Evolutionary conservation across 257 asterid species (phyloP).

Genomic region (Echium plantagineum): DNA sequence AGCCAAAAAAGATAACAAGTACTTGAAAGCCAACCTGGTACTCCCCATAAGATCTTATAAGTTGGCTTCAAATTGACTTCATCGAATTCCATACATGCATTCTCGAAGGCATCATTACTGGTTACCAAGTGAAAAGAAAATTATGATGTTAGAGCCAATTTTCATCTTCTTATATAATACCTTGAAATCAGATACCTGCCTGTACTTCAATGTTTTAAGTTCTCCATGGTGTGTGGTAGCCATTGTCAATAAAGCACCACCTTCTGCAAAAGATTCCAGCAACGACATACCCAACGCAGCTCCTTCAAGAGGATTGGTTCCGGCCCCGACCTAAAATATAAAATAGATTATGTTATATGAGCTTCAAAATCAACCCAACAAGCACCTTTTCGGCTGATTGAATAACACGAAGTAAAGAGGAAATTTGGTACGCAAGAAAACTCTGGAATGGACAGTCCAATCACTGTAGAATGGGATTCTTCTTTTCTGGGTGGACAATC

Average conservation of each 20-base stretch:
- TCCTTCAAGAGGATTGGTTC: constrained; percentile 97
- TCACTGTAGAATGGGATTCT: no score
- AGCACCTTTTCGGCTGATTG: background rate
- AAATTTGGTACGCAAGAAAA: no score
- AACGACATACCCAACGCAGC: constrained; percentile 96
- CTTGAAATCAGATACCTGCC: constrained; percentile 31
- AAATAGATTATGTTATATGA: constrained; percentile 1
- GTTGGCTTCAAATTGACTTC: constrained; percentile 91
- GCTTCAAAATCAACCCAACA: background rate
- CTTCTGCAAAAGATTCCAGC: constrained; percentile 83
- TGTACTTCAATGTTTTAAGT: constrained; percentile 92
- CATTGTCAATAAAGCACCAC: constrained; percentile 66
- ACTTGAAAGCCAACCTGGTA: constrained; percentile 51
- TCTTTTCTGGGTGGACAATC: no score
- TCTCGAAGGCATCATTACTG: constrained; percentile 82
- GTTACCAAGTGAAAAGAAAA: constrained; percentile 18
- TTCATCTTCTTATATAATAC: constrained; percentile 11
- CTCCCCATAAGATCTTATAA: constrained; percentile 94
- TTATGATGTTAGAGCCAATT: constrained; percentile 15
- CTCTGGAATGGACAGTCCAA: no score
- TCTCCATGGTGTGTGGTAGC: constrained; percentile 98
- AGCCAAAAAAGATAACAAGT: constrained; percentile 9
- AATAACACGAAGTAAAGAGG: background rate
- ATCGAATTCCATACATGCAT: constrained; percentile 98
- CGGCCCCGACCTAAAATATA: constrained; percentile 80